Percentiles rank a stretch among this genome's conserved stretches.
Evolutionary conservation across 1,139 yeast genomes (phyloP).

Genomic region (Wickerhamomyces sp.): DNA sequence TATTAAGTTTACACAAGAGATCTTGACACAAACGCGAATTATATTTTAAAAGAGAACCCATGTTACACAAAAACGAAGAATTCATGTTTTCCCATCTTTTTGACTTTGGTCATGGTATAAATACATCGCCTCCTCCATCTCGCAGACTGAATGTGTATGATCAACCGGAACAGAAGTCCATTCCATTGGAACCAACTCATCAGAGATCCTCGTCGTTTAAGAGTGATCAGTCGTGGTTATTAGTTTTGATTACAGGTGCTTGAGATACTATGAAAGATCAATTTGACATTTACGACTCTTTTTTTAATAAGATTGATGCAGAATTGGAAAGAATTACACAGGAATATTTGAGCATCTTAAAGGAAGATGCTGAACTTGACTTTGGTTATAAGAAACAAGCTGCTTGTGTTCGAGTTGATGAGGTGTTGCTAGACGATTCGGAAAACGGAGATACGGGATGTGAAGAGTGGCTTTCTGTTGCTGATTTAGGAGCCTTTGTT

Average conservation of each 20-base stretch:
- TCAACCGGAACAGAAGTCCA: background rate
- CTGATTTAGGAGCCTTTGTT: background rate
- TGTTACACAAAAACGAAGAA: constrained; percentile 13
- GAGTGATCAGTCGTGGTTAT: constrained; percentile 22
- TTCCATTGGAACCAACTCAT: background rate
- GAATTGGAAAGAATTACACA: too few species aligned
- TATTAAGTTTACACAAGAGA: too few species aligned
- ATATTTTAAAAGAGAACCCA: background rate
- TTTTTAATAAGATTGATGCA: too few species aligned
- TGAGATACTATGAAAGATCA: too few species aligned
- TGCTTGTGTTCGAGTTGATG: too few species aligned
- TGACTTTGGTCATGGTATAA: constrained; percentile 13
- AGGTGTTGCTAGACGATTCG: too few species aligned
- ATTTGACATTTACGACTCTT: too few species aligned
- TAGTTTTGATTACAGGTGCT: constrained; percentile 19
- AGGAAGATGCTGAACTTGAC: too few species aligned
- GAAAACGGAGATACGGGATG: too few species aligned
- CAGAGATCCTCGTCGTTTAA: constrained; percentile 3
- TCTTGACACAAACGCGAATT: constrained; percentile 3
- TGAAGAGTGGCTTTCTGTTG: too few species aligned
- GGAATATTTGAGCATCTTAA: too few species aligned
- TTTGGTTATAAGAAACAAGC: too few species aligned
- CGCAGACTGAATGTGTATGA: background rate
- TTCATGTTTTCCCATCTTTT: constrained; percentile 7
- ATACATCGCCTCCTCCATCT: constrained; percentile 2